Conservation (phyloP, 257 asterid species). For the Nyctanthes arbortristis region DNA sequence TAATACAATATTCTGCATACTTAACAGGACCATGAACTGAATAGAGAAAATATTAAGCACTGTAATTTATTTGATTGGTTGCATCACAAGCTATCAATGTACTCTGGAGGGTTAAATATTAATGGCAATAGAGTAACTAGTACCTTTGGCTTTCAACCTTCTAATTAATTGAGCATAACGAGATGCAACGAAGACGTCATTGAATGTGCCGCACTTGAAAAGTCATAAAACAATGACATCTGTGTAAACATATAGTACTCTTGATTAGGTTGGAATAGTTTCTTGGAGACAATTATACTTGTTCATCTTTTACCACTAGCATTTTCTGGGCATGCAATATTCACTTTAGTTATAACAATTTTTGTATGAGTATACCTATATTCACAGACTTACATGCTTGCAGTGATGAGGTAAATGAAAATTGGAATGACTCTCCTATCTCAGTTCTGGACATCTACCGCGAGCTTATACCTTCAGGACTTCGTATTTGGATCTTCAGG, state of each 20-base stretch:
- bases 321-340: slow-evolving; percentile 6
- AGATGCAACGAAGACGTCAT: background rate
- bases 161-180: background rate
- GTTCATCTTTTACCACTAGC: background rate
- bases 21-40: background rate
- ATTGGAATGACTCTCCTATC: slow-evolving; percentile 80
- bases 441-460: slow-evolving; percentile 71
- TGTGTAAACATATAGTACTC: background rate
- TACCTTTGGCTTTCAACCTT: background rate
- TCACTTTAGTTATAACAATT: slow-evolving; percentile 3
- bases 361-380: slow-evolving; percentile 6
- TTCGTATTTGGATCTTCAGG: slow-evolving; percentile 98
- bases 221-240: background rate
- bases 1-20: background rate
- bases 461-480: slow-evolving; percentile 66
- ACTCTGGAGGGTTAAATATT: background rate
- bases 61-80: background rate
- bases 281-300: background rate
- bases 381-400: slow-evolving; percentile 20
- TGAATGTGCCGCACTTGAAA: background rate
- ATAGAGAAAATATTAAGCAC: background rate
- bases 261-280: background rate
- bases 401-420: slow-evolving; percentile 51
- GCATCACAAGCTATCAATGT: background rate
- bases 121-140: background rate